Base-by-base conservation (phyloP, 306 rosid species). In the Coriaria nepalensis region DNA sequence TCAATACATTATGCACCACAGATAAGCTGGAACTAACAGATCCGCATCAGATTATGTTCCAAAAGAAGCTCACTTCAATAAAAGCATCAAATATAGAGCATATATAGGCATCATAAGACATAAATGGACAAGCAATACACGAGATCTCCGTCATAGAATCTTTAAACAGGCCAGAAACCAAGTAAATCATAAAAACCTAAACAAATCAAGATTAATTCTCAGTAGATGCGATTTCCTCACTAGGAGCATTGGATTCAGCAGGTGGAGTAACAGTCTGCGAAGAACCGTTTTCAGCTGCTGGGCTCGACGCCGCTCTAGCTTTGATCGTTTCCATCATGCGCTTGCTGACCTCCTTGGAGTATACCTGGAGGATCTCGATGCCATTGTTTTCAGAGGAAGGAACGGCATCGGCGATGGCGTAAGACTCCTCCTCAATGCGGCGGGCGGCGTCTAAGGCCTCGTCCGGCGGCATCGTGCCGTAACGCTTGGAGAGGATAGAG, bases 261-360 rank as follows among this genome's bases (percentile, higher is more conserved):
- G 60, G 60, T 5, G 60, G 35, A 29, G 8, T 43, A 7, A 2
- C 13, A 7, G 70, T 49, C 55, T 58, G 71, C 35, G 48, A 33
- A 4, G 62, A 60, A 10, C 69, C 64, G 44, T 54, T 67, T n/a
- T 73, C 81, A 15, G 54, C 59, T 43, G 72, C 5, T 3, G 82
- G 35, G 29, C 45, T 76, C 6, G 78, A 12, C 39, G 56, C 37
- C 13, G 76, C 58, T 58, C 70, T 63, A 11, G 73, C 49, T 75
- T 85, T 92, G 33, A 85, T 87, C n/a, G 80, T 65, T 2, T 85
- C 94, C 33, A 85, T 87, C 94, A 92, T 92, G 45, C 94, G 72
- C 66, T 72, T 80, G 72, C 98, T 92, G 83, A 92, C 82, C 78
- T 92, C 94, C 79, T 82, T 85, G 57, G 98, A 92, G 38, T 85